phyloP scores from a whole-genome alignment of 2,329 filamentous ascomycete species.

The Lanzia echinophila region DNA sequence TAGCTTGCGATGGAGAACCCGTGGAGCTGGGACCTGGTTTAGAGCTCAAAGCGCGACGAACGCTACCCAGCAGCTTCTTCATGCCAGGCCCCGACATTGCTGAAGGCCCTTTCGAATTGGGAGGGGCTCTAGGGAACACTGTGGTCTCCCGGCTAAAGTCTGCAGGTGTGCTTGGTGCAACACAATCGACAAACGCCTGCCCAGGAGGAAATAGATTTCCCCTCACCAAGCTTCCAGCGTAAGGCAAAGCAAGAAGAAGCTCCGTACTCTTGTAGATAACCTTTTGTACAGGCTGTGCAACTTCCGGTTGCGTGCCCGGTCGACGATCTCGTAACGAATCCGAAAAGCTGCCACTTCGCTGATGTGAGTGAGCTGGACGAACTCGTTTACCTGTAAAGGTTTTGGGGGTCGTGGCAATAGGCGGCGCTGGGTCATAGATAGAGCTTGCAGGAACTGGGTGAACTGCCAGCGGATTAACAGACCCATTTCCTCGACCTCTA shows the following conservation, averaged over 20 bases:
- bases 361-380: conserved; percentile 57
- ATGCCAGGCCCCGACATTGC: conserved; percentile 68
- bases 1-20: conserved; percentile 32
- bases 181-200: conserved; percentile 70
- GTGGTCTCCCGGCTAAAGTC: conserved; percentile 47
- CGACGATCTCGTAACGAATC: conserved; percentile 72
- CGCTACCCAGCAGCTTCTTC: conserved; percentile 78
- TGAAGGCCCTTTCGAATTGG: conserved; percentile 42
- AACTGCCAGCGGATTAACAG: conserved; percentile 41
- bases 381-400: conserved; percentile 52
- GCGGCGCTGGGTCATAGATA: conserved; percentile 40
- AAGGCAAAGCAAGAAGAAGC: conserved; percentile 55
- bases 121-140: conserved; percentile 35
- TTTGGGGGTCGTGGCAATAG: conserved; percentile 52
- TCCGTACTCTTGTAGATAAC: conserved; percentile 48
- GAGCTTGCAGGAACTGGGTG: conserved; percentile 51
- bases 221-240: conserved; percentile 78
- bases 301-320: conserved; percentile 26
- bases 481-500: conserved; percentile 39
- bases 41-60: conserved; percentile 73
- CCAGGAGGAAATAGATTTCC: conserved; percentile 78
- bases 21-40: conserved; percentile 19
- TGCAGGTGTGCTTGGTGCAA: conserved; percentile 44
- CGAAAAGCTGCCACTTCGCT: conserved; percentile 79
- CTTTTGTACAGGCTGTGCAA: conserved; percentile 41